phyloP scores from a whole-genome alignment of 2,329 filamentous ascomycete genomes.

The Truncatella angustata region DNA sequence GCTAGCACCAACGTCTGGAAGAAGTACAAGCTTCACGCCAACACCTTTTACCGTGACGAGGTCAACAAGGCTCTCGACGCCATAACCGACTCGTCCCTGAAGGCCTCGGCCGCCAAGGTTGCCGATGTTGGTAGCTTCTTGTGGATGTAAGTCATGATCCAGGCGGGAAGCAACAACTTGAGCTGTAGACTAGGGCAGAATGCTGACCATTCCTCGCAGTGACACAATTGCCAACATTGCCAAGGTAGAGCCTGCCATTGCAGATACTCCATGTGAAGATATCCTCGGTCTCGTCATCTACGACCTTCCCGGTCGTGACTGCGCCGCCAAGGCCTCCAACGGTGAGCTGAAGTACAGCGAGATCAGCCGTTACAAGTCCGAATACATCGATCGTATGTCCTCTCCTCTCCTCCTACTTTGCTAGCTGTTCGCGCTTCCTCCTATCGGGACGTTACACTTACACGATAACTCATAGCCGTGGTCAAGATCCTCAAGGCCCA shows the following conservation, averaged over 20 bases:
- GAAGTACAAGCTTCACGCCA: constrained; percentile 30
- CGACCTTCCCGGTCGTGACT: constrained; percentile 59
- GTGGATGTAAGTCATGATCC: constrained; percentile 42
- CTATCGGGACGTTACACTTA: background rate
- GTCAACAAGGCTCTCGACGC: constrained; percentile 24
- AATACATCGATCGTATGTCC: constrained; percentile 47
- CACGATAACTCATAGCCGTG: constrained; percentile 30
- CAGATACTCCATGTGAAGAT: constrained; percentile 40
- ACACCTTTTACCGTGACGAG: constrained; percentile 29
- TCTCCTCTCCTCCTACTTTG: background rate
- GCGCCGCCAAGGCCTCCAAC: constrained; percentile 58
- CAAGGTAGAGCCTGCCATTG: constrained; percentile 46
- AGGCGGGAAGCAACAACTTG: background rate
- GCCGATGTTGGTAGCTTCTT: constrained; percentile 54
- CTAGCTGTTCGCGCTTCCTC: background rate
- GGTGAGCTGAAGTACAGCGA: constrained; percentile 54
- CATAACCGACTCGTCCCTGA: constrained; percentile 46
- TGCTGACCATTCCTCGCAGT: background rate
- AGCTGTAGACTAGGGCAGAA: constrained; percentile 22
- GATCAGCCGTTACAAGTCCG: constrained; percentile 49
- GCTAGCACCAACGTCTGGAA: constrained; percentile 28
- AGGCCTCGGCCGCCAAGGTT: constrained; percentile 49
- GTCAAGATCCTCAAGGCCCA: constrained; percentile 42
- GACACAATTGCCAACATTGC: constrained; percentile 52
- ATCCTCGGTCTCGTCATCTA: constrained; percentile 52